Evolutionary conservation across 495 filamentous ascomycete species (phyloP).

Genomic region (Penicillium paxilli): DNA sequence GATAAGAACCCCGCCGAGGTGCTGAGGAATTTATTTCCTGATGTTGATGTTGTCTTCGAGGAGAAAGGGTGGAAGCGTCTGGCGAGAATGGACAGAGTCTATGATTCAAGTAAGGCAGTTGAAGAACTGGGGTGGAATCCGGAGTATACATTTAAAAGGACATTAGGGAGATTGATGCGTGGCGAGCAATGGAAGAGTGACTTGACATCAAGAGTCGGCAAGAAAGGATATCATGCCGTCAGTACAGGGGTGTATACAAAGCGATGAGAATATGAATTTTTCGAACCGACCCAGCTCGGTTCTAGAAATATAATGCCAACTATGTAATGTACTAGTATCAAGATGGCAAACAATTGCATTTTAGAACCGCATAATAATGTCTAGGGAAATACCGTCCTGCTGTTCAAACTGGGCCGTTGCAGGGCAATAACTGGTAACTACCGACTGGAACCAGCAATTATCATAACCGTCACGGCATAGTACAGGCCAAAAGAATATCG

Average conservation of each 20-base stretch:
- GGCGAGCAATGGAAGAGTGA: conserved; percentile 5
- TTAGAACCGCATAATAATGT: too few species aligned
- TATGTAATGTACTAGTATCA: too few species aligned
- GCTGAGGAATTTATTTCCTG: background rate
- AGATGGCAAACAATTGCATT: too few species aligned
- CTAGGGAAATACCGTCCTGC: too few species aligned
- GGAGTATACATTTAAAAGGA: conserved; percentile 1
- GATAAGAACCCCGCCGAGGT: conserved; percentile 1
- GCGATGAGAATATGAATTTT: conserved; percentile 1
- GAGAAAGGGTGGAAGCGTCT: conserved; percentile 7
- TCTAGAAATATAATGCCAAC: too few species aligned
- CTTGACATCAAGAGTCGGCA: conserved; percentile 3
- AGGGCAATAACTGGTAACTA: too few species aligned
- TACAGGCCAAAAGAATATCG: too few species aligned
- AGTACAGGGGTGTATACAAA: conserved; percentile 9
- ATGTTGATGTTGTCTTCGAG: background rate
- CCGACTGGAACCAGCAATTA: too few species aligned
- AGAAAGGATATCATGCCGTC: conserved; percentile 8
- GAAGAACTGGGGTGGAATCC: conserved; percentile 2
- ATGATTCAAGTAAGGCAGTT: conserved; percentile 8
- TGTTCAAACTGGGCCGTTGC: too few species aligned
- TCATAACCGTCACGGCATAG: too few species aligned
- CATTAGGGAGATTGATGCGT: background rate
- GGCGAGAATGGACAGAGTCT: conserved; percentile 4
- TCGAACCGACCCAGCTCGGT: too few species aligned